Conservation (phyloP, 1,284 basidiomycete species). For the Xerocomus cyaneibrunnescens region DNA sequence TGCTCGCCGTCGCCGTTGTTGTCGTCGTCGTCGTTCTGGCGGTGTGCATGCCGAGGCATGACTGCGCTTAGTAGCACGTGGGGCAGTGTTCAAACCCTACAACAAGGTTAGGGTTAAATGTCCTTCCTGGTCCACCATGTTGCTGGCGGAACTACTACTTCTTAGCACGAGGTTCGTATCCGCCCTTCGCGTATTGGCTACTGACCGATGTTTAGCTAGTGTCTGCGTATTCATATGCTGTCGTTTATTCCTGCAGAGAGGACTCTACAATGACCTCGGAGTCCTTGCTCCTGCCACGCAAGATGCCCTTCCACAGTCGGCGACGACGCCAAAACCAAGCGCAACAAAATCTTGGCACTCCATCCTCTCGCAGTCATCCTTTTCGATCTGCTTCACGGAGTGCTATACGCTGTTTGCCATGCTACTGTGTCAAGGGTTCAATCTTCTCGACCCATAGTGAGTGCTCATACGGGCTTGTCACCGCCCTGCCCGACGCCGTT, state of each 20-base stretch:
- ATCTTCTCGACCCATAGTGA: slow-evolving; percentile 51
- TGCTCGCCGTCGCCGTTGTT: slow-evolving; percentile 12
- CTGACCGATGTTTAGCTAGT: slow-evolving; percentile 32
- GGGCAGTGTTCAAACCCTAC: slow-evolving; percentile 25
- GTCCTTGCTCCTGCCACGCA: slow-evolving; percentile 35
- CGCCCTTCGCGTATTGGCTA: background rate
- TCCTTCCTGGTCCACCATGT: slow-evolving; percentile 13
- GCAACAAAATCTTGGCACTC: slow-evolving; percentile 47
- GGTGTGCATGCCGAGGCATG: background rate
- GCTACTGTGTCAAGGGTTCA: slow-evolving; percentile 62
- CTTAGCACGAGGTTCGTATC: slow-evolving; percentile 26
- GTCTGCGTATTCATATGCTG: slow-evolving; percentile 50
- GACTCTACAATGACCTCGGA: slow-evolving; percentile 58
- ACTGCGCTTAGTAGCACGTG: slow-evolving; percentile 15
- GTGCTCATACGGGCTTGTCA: slow-evolving; percentile 22
- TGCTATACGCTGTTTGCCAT: slow-evolving; percentile 65
- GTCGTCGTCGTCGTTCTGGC: slow-evolving; percentile 11
- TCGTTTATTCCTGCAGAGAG: slow-evolving; percentile 52
- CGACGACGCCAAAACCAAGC: slow-evolving; percentile 34
- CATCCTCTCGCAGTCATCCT: slow-evolving; percentile 51
- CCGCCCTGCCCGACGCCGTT: background rate
- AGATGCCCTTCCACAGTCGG: slow-evolving; percentile 45
- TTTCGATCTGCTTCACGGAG: slow-evolving; percentile 68
- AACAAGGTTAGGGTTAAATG: slow-evolving; percentile 31
- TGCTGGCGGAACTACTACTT: slow-evolving; percentile 13